These are phyloP conservation scores for Cyberlindnera sargentensis DNA, from an alignment of 805 yeast genomes.

Conservation along the genomic window DNA sequence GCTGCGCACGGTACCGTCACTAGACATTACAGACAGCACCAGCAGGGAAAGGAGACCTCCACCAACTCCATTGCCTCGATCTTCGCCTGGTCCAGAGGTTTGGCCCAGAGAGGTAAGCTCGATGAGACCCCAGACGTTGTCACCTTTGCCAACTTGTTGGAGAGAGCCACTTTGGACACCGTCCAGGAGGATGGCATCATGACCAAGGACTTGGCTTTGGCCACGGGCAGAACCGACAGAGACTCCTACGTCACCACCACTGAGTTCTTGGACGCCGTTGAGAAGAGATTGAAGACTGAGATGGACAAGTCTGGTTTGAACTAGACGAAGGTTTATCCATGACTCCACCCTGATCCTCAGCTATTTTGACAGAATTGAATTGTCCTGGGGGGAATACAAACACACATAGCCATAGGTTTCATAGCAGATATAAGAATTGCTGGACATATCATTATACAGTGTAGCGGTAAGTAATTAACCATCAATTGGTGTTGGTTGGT, in stretches of 20 bases:
- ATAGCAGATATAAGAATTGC: constrained; percentile 22
- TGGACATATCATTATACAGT: constrained; percentile 12
- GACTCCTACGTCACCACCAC: constrained; percentile 81
- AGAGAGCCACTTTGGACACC: constrained; percentile 79
- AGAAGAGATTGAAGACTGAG: constrained; percentile 40
- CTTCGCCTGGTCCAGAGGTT: constrained; percentile 94
- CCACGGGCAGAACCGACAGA: constrained; percentile 82
- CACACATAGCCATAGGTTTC: constrained; percentile 3
- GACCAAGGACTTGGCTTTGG: constrained; percentile 95
- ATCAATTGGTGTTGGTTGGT: background rate
- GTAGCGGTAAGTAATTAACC: no score
- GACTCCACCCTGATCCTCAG: no score
- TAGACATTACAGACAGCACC: constrained; percentile 93
- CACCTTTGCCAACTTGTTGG: constrained; percentile 70
- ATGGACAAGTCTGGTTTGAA: constrained; percentile 21
- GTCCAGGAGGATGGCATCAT: constrained; percentile 78
- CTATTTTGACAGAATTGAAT: background rate
- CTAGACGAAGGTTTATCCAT: background rate
- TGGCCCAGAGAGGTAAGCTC: constrained; percentile 84
- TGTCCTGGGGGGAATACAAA: background rate
- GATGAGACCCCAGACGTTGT: constrained; percentile 83
- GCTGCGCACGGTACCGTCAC: constrained; percentile 99
- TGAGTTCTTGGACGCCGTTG: constrained; percentile 75
- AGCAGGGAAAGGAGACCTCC: constrained; percentile 94
- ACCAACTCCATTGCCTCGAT: constrained; percentile 97